Evolutionary conservation across 768 basidiomycete species (phyloP), one percentile per base, ranked within the genome.

Genomic region (Kwoniella pini): DNA sequence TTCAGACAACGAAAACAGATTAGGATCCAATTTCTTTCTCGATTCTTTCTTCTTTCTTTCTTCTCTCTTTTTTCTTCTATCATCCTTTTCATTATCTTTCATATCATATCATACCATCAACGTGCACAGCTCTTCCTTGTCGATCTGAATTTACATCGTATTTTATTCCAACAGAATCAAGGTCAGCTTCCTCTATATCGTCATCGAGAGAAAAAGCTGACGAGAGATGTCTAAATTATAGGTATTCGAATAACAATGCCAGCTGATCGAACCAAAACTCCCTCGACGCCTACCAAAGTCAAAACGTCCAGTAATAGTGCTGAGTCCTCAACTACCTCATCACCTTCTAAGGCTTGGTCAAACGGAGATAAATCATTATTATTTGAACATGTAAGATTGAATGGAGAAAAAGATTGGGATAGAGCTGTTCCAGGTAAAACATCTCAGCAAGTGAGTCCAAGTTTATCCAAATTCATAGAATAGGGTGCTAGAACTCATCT

Each of bases 381-480:
- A n/a, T 64, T 68, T 24, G 50, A 64, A 10, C 67, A 68, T 52
- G 63, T 68, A 40, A 12, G 49, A 6, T 21, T 30, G 4, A 17
- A 50, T 21, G 67, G 67, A 5, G 53, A 68, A 45, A 61, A 36
- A 6, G 57, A 44, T 45, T 68, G 62, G 62, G 55, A 64, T 13
- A 48, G 45, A n/a, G 67, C 67, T 30, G 61, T 62, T 30, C 63
- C 67, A 11, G 62, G 62, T 3, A 68, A 68, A 36, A 61, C 67
- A 13, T 21, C 43, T 19, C 48, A 68, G 30, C 56, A 63, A 27
- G 62, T 58, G 9, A 39, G 62, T 58, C 21, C 13, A 21, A 7
- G 49, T n/a, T 40, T 21, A 13, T 30, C n/a, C 54, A 26, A 9
- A 31, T 7, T 31, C 40, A 11, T 6, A 19, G 6, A 33, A n/a